A percentile compares a stretch with the other conserved stretches of the same genome.
Conservation (phyloP, 768 basidiomycete species). For the Lentinula lateritia region DNA sequence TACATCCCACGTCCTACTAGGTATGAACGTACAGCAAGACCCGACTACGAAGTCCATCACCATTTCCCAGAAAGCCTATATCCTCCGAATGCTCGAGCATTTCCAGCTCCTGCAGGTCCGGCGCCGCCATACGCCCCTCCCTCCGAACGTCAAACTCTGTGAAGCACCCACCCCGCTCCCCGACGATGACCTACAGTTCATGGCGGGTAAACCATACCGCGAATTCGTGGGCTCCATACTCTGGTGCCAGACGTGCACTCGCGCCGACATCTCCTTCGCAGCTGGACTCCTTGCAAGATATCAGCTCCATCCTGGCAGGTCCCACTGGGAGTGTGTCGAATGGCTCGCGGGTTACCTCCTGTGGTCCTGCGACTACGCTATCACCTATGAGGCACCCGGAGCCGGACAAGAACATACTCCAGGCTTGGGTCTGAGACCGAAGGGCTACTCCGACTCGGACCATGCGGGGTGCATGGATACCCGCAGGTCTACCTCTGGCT, state of each 20-base stretch:
- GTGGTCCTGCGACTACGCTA: not conserved
- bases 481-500: not conserved
- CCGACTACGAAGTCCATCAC: not conserved
- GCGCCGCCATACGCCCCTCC: not conserved
- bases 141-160: not conserved
- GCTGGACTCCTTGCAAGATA: not conserved
- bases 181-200: not conserved
- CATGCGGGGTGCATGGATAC: not conserved
- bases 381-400: not conserved
- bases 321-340: not conserved
- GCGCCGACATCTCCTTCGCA: not conserved
- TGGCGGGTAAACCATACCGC: not conserved
- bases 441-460: not conserved
- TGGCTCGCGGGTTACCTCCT: not conserved
- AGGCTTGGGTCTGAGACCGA: not conserved
- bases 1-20: not conserved
- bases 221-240: not conserved
- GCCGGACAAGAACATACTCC: too few relatives aligned
- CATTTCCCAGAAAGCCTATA: not conserved
- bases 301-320: not conserved
- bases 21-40: not conserved
- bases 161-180: not conserved
- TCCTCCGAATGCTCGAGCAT: not conserved
- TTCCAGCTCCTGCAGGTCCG: not conserved
- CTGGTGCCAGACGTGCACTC: not conserved